phyloP scores from a whole-genome alignment of 2,329 filamentous ascomycete species.

The Fusarium sp. region DNA sequence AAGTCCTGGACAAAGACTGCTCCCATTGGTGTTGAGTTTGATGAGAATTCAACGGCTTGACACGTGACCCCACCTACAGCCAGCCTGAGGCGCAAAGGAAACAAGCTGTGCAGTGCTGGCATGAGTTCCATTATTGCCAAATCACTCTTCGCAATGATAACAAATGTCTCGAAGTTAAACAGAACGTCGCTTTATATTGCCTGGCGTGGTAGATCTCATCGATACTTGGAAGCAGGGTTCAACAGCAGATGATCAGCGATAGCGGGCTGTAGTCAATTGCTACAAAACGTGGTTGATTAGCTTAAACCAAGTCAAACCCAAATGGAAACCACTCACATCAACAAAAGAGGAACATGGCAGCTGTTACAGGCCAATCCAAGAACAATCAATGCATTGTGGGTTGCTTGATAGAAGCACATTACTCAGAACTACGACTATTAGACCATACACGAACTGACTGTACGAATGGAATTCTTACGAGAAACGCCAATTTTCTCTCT shows the following conservation, averaged over 20 bases:
- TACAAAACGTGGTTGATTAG: constrained; percentile 5
- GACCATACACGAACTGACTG: not conserved
- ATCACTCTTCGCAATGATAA: not conserved
- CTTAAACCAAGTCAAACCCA: constrained; percentile 11
- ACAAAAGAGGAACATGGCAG: not conserved
- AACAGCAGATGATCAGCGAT: not conserved
- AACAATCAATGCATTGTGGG: not conserved
- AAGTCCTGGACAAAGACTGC: not conserved
- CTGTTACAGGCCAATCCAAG: not conserved
- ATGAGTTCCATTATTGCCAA: not conserved
- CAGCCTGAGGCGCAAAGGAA: not conserved
- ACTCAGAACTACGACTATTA: not conserved
- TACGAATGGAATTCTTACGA: not conserved
- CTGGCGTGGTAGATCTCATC: not conserved
- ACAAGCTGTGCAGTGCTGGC: not conserved
- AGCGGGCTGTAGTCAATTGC: not conserved
- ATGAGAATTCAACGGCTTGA: not conserved
- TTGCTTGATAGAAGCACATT: not conserved
- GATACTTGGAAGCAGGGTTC: not conserved
- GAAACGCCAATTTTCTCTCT: not conserved
- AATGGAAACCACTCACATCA: not conserved
- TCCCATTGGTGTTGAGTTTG: not conserved
- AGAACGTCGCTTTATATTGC: not conserved
- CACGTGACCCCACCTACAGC: constrained; percentile 11
- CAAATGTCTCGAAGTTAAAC: not conserved